Conservation (phyloP, 2,329 filamentous ascomycete genomes). For the Dichotomopilus funicola region DNA sequence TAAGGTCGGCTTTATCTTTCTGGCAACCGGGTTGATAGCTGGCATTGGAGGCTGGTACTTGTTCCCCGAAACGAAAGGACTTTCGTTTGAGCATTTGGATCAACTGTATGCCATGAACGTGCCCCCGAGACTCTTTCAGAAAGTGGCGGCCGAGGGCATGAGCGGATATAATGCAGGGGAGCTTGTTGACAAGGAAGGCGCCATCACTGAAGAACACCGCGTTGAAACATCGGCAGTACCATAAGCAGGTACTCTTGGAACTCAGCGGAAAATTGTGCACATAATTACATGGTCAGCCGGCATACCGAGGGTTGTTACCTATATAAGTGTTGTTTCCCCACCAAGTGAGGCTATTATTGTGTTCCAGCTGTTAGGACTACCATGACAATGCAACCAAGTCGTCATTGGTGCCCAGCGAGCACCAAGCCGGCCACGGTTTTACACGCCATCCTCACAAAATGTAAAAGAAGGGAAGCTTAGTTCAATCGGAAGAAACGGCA, state of each 20-base stretch:
- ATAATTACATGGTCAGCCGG: too few relatives aligned
- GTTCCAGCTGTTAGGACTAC: too few relatives aligned
- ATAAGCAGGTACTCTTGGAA: not conserved
- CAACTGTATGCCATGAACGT: constrained; percentile 1
- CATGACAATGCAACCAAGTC: too few relatives aligned
- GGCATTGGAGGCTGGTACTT: constrained; percentile 2
- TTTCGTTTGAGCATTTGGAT: constrained; percentile 1
- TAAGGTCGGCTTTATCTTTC: constrained; percentile 3
- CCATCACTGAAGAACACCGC: not conserved
- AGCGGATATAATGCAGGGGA: not conserved
- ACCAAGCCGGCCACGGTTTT: too few relatives aligned
- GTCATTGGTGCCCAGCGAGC: too few relatives aligned
- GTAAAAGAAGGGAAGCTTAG: too few relatives aligned
- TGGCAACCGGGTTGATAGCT: not conserved
- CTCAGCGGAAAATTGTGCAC: not conserved
- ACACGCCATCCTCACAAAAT: too few relatives aligned
- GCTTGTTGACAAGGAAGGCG: not conserved
- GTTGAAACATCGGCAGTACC: not conserved
- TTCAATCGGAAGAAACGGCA: too few relatives aligned
- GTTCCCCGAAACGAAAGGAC: constrained; percentile 1
- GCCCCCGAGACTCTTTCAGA: not conserved
- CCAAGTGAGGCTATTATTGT: too few relatives aligned
- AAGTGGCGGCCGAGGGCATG: not conserved
- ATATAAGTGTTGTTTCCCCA: too few relatives aligned
- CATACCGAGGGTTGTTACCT: too few relatives aligned